Conservation (phyloP, 2,329 filamentous ascomycete genomes). For the Lasiodiplodia theobromae region DNA sequence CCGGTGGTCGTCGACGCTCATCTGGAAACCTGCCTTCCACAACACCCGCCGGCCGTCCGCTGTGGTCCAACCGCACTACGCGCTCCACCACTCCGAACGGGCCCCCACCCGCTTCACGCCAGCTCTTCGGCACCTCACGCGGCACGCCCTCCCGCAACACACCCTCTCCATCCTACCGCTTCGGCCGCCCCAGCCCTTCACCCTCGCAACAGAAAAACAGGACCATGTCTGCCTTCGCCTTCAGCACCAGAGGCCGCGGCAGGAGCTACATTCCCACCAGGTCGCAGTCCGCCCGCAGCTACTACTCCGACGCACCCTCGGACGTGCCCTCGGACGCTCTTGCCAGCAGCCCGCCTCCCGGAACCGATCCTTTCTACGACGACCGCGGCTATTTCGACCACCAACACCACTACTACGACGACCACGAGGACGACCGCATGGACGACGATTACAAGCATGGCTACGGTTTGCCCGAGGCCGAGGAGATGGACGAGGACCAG, state of each 20-base stretch:
- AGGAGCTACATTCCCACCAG: slow-evolving; percentile 27
- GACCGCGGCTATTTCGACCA: slow-evolving; percentile 32
- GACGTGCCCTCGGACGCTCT: slow-evolving; percentile 21
- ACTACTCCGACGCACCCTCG: slow-evolving; percentile 31
- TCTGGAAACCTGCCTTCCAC: slow-evolving; percentile 56
- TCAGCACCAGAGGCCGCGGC: slow-evolving; percentile 17
- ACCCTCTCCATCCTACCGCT: slow-evolving; percentile 29
- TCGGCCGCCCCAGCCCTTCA: slow-evolving; percentile 25
- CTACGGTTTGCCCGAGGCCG: neutral
- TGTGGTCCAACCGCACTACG: slow-evolving; percentile 51
- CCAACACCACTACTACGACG: slow-evolving; percentile 37
- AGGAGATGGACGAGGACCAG: slow-evolving; percentile 38
- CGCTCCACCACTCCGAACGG: slow-evolving; percentile 64
- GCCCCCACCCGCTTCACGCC: slow-evolving; percentile 54
- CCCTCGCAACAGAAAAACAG: slow-evolving; percentile 28
- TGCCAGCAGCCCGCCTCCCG: slow-evolving; percentile 45
- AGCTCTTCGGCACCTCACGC: slow-evolving; percentile 60
- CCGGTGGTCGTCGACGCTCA: slow-evolving; percentile 38
- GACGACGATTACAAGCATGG: slow-evolving; percentile 25
- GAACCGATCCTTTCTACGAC: slow-evolving; percentile 30
- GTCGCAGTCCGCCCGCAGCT: slow-evolving; percentile 26
- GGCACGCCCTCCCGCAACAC: slow-evolving; percentile 31
- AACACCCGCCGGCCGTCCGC: slow-evolving; percentile 64
- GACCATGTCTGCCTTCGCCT: slow-evolving; percentile 23
- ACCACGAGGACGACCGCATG: slow-evolving; percentile 41